A percentile compares a stretch with the other conserved stretches of the same genome.
Evolutionary conservation across 257 asterid genomes (phyloP).

Genomic region (Solanum virginianum): DNA sequence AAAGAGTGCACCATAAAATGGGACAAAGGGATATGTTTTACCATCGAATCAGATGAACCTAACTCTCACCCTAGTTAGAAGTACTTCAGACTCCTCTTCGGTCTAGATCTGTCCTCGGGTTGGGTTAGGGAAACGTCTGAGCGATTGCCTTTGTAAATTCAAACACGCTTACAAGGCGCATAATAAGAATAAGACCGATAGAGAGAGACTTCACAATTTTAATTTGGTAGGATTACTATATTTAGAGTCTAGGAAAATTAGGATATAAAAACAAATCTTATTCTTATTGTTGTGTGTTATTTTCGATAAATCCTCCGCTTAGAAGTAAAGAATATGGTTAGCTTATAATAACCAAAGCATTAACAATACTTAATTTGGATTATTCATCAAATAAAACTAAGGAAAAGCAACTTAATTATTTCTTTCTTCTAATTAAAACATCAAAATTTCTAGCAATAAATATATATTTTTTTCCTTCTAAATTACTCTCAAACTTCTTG

Average conservation of each 20-base stretch:
- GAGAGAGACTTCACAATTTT: not conserved
- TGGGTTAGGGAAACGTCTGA: not conserved
- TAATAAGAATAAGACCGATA: not conserved
- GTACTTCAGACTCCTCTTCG: not conserved
- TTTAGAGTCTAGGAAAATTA: not conserved
- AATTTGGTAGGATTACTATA: not conserved
- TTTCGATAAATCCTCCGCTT: no score
- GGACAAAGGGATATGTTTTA: no score
- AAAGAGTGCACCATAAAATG: no score
- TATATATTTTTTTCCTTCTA: not conserved
- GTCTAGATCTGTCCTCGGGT: not conserved
- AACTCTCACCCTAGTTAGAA: not conserved
- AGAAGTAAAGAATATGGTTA: not conserved
- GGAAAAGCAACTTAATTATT: not conserved
- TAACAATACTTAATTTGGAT: not conserved
- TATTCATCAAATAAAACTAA: not conserved
- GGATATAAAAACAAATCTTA: no score
- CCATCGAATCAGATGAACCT: no score
- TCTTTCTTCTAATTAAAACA: not conserved
- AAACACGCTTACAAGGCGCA: not conserved
- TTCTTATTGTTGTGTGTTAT: no score
- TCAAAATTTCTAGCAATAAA: not conserved
- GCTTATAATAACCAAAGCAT: not conserved
- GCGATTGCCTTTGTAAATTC: not conserved
- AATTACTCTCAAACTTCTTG: not conserved